Base-by-base conservation (phyloP, 2,329 filamentous ascomycete species). In the Microsporum canis region DNA sequence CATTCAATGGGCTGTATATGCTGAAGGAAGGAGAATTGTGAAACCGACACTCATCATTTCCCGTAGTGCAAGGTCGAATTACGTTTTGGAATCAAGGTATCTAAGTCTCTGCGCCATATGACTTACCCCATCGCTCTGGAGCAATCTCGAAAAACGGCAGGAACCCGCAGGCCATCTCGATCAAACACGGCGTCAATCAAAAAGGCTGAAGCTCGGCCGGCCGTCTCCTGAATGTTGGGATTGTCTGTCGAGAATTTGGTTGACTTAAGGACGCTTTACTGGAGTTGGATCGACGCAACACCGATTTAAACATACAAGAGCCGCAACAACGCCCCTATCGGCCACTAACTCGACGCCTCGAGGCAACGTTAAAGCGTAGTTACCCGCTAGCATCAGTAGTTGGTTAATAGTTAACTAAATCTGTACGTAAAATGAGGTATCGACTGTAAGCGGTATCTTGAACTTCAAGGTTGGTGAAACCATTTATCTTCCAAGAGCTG, bases 231-330 rank as follows among this genome's bases (percentile, higher is more conserved):
- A 29, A 59, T 64, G 61, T 60, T 70, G 65, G 66, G 68, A 70
- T 60, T 67, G 61, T 57, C 47, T 70, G 33, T 68, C 66, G 5
- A 65, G 64, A 55, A 64, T 67, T 55, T 65, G 62, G 58, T n/a
- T 41, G 17, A 41, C 39, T n/a, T 3, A 41, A 14, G 39, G 39
- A 41, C 39, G 39, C 39, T 10, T 60, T 69, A 41, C 39, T 57
- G 61, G 67, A 69, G 63, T 53, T 69, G n/a, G 62, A 69, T 61
- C 64, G 62, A 60, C 65, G 66, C 31, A 67, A 63, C 43, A 10
- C 51, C 41, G 57, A 23, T n/a, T 34, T n/a, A 7, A 29, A n/a
- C 14, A 6, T 41, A 14, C 38, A n/a, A 39, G 27, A 7, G 17
- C 8, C 17, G 36, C 10, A 10, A 47, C 27, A 14, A n/a, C 14